Percentiles rank a stretch among this genome's conserved stretches.
phyloP scores from a whole-genome alignment of 2,329 filamentous ascomycete genomes.

The Scedosporium boydii region DNA sequence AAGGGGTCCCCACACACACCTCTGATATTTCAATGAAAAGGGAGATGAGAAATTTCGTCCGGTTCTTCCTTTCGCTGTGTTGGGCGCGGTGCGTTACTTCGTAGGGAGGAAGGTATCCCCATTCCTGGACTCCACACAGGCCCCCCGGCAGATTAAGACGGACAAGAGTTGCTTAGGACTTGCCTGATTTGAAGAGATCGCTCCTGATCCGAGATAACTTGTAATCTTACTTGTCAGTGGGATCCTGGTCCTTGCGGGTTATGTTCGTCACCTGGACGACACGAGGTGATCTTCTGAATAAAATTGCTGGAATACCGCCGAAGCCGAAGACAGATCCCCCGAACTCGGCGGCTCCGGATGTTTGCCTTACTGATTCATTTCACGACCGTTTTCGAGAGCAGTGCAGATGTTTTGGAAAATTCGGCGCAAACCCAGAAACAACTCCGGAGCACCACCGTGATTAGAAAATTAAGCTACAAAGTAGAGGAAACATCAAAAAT shows the following conservation, averaged over 20 bases:
- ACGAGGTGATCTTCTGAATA: too few species aligned
- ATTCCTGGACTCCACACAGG: neutral
- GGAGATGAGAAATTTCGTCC: neutral
- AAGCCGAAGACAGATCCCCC: neutral
- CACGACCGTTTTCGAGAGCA: neutral
- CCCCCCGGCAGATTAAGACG: neutral
- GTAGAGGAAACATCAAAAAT: neutral
- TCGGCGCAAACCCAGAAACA: neutral
- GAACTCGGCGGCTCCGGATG: neutral
- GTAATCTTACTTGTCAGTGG: neutral
- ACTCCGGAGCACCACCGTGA: neutral
- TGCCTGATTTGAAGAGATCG: neutral
- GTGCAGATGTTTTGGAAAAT: neutral
- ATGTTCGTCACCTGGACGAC: neutral
- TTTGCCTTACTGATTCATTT: neutral
- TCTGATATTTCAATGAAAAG: neutral
- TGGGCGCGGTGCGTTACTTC: neutral
- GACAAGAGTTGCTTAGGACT: neutral
- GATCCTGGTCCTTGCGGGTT: neutral
- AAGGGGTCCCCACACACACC: neutral
- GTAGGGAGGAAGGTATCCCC: neutral
- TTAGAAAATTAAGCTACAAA: slow-evolving; percentile 1
- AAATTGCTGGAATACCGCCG: neutral
- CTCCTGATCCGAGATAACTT: neutral
- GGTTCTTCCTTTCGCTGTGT: neutral